These are phyloP conservation scores for Colletotrichum endophyticum DNA, from an alignment of 2,329 filamentous ascomycete species.

Conservation along the genomic window DNA sequence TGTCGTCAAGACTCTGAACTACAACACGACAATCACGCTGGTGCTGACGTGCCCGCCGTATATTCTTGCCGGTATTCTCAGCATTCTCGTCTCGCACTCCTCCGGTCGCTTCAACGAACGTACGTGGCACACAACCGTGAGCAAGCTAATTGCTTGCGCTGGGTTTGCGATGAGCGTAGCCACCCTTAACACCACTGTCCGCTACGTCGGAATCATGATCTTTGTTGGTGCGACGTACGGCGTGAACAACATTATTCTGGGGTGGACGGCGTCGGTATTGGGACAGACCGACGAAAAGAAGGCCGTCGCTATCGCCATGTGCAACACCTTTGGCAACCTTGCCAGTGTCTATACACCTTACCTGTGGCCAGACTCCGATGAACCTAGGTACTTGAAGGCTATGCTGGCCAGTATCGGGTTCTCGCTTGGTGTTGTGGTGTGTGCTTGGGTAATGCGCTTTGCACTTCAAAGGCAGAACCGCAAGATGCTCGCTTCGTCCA, in stretches of 20 bases:
- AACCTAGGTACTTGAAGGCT: slow-evolving; percentile 20
- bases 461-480: slow-evolving; percentile 39
- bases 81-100: slow-evolving; percentile 41
- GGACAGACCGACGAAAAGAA: slow-evolving; percentile 54
- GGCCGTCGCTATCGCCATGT: slow-evolving; percentile 42
- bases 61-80: slow-evolving; percentile 40
- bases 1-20: slow-evolving; percentile 47
- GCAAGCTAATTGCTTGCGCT: slow-evolving; percentile 45
- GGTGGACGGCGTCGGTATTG: slow-evolving; percentile 44
- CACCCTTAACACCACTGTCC: slow-evolving; percentile 23
- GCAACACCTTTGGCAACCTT: slow-evolving; percentile 20
- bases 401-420: slow-evolving; percentile 26
- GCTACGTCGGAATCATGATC: slow-evolving; percentile 35
- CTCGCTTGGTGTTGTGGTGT: slow-evolving; percentile 35
- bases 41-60: slow-evolving; percentile 53
- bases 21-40: slow-evolving; percentile 46
- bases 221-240: slow-evolving; percentile 36
- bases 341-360: slow-evolving; percentile 23
- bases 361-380: slow-evolving; percentile 20
- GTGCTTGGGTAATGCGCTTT: slow-evolving; percentile 39
- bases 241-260: slow-evolving; percentile 50
- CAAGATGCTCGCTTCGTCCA: slow-evolving; percentile 26
- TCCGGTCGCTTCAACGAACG: slow-evolving; percentile 52
- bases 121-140: slow-evolving; percentile 51
- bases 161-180: slow-evolving; percentile 25